Conservation (phyloP, 192 early-diverging fungal genomes). For the Backusella macrospora region DNA sequence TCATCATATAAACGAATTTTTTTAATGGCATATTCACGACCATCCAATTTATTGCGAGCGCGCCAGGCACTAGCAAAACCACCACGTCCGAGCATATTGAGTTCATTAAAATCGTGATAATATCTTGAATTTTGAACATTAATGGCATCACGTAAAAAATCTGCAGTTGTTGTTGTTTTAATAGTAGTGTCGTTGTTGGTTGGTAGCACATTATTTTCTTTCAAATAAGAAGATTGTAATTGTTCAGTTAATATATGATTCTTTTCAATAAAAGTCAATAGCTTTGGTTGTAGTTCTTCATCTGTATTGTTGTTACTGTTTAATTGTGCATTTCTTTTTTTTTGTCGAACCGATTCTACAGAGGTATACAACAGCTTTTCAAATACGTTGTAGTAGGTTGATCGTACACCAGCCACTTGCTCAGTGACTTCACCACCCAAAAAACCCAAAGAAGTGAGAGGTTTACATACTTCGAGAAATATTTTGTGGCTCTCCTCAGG, state of each 20-base stretch:
- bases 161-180: background rate
- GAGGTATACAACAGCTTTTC: constrained; percentile 79
- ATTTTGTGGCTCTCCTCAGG: constrained; percentile 80
- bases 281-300: background rate
- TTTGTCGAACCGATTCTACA: constrained; percentile 58
- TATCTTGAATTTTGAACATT: constrained; percentile 71
- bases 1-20: constrained; percentile 65
- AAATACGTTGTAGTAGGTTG: constrained; percentile 84
- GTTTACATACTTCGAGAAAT: constrained; percentile 88
- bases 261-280: constrained; percentile 1
- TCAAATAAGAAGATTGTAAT: background rate
- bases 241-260: background rate
- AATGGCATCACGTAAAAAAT: constrained; percentile 21
- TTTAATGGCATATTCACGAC: constrained; percentile 91
- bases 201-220: background rate
- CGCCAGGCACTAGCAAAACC: constrained; percentile 89
- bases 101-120: constrained; percentile 79
- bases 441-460: constrained; percentile 81
- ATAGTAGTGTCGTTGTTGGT: background rate
- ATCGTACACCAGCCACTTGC: constrained; percentile 79
- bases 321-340: background rate
- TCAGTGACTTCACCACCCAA: constrained; percentile 60
- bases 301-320: background rate
- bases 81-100: constrained; percentile 80
- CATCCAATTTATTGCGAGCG: constrained; percentile 85